Conservation (phyloP, 108 stramenopile genomes). For the Seminavis robusta region DNA sequence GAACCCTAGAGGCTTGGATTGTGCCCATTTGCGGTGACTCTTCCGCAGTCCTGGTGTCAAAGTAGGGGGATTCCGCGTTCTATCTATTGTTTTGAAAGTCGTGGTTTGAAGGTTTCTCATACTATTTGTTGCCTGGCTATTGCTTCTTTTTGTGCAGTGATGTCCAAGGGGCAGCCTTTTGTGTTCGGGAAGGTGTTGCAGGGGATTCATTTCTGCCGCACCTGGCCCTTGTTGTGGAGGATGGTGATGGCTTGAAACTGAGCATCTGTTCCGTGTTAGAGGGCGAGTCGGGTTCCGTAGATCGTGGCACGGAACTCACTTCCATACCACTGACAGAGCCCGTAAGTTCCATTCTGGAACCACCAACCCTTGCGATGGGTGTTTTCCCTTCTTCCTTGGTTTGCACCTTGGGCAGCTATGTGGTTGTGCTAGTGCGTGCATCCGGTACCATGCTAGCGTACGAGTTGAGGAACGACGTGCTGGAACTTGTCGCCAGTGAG, state of each 20-base stretch:
- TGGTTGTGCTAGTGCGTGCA: constrained; percentile 66
- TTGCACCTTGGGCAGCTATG: constrained; percentile 58
- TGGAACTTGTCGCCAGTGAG: constrained; percentile 61
- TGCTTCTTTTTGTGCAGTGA: constrained; percentile 28
- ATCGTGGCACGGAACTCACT: too few species aligned
- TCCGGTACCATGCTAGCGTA: constrained; percentile 70
- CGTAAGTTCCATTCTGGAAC: too few species aligned
- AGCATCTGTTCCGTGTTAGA: constrained; percentile 28
- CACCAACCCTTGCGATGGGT: constrained; percentile 84
- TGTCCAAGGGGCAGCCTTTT: constrained; percentile 75
- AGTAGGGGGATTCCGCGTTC: too few species aligned
- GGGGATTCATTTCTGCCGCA: constrained; percentile 59
- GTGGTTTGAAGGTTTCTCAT: not conserved
- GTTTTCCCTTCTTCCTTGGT: constrained; percentile 66
- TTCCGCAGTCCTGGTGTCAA: constrained; percentile 51
- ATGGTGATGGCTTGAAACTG: constrained; percentile 23
- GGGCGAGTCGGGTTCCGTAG: too few species aligned
- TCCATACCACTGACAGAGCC: constrained; percentile 42
- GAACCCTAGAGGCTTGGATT: constrained; percentile 76
- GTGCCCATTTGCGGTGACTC: constrained; percentile 71
- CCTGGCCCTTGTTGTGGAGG: constrained; percentile 21
- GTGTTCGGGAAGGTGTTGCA: constrained; percentile 35
- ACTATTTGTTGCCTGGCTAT: not conserved
- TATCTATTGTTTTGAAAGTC: not conserved
- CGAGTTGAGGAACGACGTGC: constrained; percentile 54